Percentiles rank a stretch among this genome's conserved stretches.
Evolutionary conservation across 2,329 filamentous ascomycete genomes (phyloP).

Genomic region (Arthrobotrys sinensis): DNA sequence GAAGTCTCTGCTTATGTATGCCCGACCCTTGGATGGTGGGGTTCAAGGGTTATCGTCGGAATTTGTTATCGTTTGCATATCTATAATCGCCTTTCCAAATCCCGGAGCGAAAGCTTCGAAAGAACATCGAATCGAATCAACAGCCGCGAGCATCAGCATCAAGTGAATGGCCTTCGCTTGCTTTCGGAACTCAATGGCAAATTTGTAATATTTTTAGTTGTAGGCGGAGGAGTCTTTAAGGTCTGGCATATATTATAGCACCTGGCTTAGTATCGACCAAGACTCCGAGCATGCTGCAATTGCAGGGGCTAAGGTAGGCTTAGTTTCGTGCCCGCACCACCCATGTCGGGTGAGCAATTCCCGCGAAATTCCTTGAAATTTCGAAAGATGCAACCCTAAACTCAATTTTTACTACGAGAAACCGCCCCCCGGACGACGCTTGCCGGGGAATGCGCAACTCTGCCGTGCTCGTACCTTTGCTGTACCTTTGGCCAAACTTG

Average conservation of each 20-base stretch:
- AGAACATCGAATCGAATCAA: constrained; percentile 38
- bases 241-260: constrained; percentile 23
- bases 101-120: background rate
- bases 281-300: background rate
- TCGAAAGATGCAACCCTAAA: constrained; percentile 42
- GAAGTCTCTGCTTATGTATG: constrained; percentile 11
- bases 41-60: constrained; percentile 60
- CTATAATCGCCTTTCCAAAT: constrained; percentile 59
- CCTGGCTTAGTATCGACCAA: constrained; percentile 29
- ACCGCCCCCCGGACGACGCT: constrained; percentile 13
- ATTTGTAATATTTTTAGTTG: constrained; percentile 61
- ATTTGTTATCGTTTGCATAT: constrained; percentile 61
- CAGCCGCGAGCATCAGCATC: constrained; percentile 25
- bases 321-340: constrained; percentile 53
- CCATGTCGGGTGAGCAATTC: constrained; percentile 54
- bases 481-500: constrained; percentile 49
- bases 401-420: constrained; percentile 20
- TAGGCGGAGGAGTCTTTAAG: constrained; percentile 35
- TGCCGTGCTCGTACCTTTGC: constrained; percentile 31
- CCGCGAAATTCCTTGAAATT: constrained; percentile 34
- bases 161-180: constrained; percentile 25
- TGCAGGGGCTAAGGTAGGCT: constrained; percentile 49
- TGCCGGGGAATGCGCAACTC: constrained; percentile 47
- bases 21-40: constrained; percentile 34
- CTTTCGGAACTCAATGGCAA: constrained; percentile 37